Base-by-base conservation (phyloP, 768 basidiomycete genomes). In the Phlegmacium glaucopus region DNA sequence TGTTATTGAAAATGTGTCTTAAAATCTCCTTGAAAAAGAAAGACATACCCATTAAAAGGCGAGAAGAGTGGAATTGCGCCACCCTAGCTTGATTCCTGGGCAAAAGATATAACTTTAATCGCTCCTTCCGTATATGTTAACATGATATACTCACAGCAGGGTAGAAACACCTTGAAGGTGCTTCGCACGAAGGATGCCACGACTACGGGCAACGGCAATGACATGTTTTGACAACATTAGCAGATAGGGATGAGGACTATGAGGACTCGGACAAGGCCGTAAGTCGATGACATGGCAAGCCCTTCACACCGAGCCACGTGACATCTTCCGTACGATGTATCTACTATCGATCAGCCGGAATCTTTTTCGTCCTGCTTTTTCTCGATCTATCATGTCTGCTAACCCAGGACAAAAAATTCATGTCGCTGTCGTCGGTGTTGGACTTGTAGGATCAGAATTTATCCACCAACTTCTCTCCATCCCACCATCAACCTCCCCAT, bases 401-500 rank as follows among this genome's bases (percentile, higher is more conserved):
- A 39, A 26, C 52, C 36, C 37, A 49, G 26, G 50, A 60, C 54
- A 61, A 35, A 61, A 59, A 32, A 61, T 72, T 49, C 64, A 72
- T 68, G 82, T 97, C 44, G 91, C 91, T 37, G 76, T 96, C 53
- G 76, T 97, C 46, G 96, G 96, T 48, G 79, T 92, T 27, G 96
- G 96, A 3, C 87, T 95, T 44, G 96, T 99, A 18, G 96, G 96
- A 25, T 75, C 80, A 34, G 90, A 92, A 61, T 80, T 98, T 58
- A 75, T 98, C 64, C 66, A 76, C 35, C 96, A 98, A 66, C 76
- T 97, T 17, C 74, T 82, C 40, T 72, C 83, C 10, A 76, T 84
- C 29, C 82, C 87, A 2, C 50, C 72, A n/a, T 70, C 79, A 28
- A 55, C 58, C 57, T 70, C 72, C 22, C 77, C 75, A 8, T 83